Evolutionary conservation across 352 stramenopile genomes (phyloP).

Genomic region (Phytopythium aichiense): DNA sequence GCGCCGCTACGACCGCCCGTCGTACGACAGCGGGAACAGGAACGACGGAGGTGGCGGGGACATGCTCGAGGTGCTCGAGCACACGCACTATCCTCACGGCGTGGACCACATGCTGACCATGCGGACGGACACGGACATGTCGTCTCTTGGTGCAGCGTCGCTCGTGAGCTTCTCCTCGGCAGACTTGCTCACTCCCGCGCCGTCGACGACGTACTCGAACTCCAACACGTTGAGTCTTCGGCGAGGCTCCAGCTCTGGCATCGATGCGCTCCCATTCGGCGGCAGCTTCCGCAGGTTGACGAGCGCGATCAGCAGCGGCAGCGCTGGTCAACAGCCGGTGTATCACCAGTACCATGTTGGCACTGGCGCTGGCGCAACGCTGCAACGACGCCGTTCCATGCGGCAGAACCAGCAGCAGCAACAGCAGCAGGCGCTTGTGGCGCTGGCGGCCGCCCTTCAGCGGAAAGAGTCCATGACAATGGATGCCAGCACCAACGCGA

Average conservation of each 20-base stretch:
- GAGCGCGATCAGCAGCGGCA: constrained; percentile 6
- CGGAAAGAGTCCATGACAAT: constrained; percentile 1
- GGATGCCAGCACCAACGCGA: background rate
- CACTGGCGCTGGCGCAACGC: background rate
- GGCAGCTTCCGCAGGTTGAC: constrained; percentile 1
- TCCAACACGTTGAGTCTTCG: constrained; percentile 19
- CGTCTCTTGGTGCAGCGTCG: constrained; percentile 35
- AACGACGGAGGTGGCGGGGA: constrained; percentile 1
- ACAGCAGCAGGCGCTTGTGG: constrained; percentile 2
- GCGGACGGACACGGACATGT: constrained; percentile 16
- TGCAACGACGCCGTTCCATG: constrained; percentile 1
- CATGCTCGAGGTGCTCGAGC: constrained; percentile 61
- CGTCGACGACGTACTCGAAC: constrained; percentile 20
- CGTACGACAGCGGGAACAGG: constrained; percentile 3
- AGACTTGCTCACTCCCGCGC: constrained; percentile 22
- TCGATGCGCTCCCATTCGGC: background rate
- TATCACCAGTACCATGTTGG: constrained; percentile 5
- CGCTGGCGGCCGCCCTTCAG: constrained; percentile 4
- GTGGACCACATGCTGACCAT: constrained; percentile 14
- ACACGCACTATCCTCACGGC: constrained; percentile 36
- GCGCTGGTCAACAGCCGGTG: background rate
- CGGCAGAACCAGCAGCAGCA: constrained; percentile 6
- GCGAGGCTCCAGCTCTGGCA: constrained; percentile 1
- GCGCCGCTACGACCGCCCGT: constrained; percentile 14
- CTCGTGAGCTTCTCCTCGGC: constrained; percentile 45